Conservation (phyloP, 129 eudicot genomes). For the Arctium minus region DNA sequence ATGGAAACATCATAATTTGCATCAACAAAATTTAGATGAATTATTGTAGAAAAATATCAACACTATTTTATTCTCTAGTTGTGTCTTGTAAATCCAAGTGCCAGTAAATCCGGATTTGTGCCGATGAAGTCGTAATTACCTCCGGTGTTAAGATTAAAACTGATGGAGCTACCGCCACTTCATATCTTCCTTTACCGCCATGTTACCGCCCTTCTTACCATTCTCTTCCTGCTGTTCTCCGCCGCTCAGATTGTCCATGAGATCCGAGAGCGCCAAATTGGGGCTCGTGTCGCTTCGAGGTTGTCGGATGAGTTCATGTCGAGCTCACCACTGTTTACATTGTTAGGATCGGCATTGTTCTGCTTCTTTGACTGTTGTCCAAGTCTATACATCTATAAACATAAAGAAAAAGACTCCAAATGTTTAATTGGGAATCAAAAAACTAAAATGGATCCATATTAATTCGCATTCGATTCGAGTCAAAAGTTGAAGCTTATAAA, state of each 20-base stretch:
- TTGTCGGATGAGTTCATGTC: conserved; percentile 51
- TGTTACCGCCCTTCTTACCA: conserved; percentile 14
- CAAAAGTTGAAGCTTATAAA: too few relatives aligned
- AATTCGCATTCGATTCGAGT: too few relatives aligned
- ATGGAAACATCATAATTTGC: conserved; percentile 21
- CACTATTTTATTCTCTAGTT: neutral
- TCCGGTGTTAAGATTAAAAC: too few relatives aligned
- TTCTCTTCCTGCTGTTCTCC: conserved; percentile 36
- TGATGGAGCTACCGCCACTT: conserved; percentile 48
- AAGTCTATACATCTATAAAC: conserved; percentile 83
- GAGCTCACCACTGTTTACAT: conserved; percentile 60
- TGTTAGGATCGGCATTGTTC: conserved; percentile 41
- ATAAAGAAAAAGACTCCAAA: too few relatives aligned
- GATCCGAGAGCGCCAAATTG: conserved; percentile 69
- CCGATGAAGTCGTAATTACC: too few relatives aligned
- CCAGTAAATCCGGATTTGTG: too few relatives aligned
- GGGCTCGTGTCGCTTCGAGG: conserved; percentile 56
- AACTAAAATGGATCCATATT: too few relatives aligned
- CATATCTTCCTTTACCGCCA: conserved; percentile 28
- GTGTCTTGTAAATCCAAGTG: too few relatives aligned
- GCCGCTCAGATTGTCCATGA: conserved; percentile 62
- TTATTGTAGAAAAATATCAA: conserved; percentile 31
- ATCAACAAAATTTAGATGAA: conserved; percentile 38
- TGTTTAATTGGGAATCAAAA: too few relatives aligned
- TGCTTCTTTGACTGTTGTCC: conserved; percentile 82